Evolutionary conservation across 768 basidiomycete species (phyloP).

Genomic region (Leucogyrophana mollusca): DNA sequence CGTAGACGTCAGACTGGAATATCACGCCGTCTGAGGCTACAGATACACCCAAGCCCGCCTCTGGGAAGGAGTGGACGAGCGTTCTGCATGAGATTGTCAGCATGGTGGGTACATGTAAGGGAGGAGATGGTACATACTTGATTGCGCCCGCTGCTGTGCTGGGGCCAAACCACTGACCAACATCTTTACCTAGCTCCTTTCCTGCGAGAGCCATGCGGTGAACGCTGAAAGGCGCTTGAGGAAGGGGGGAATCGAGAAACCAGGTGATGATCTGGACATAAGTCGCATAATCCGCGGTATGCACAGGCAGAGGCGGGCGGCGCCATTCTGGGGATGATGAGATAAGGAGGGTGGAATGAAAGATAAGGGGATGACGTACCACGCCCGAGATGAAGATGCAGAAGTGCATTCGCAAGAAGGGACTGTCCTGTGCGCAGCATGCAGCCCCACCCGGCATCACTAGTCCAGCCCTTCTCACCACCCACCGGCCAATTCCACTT

Average conservation of each 20-base stretch:
- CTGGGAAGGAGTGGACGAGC: conserved; percentile 76
- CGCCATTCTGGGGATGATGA: conserved; percentile 70
- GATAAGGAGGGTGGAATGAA: conserved; percentile 11
- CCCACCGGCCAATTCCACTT: conserved; percentile 64
- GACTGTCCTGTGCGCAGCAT: conserved; percentile 90
- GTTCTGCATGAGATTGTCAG: conserved; percentile 43
- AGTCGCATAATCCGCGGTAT: conserved; percentile 68
- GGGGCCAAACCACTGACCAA: conserved; percentile 98
- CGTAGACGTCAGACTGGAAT: conserved; percentile 83
- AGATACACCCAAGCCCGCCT: conserved; percentile 77
- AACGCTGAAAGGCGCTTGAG: conserved; percentile 87
- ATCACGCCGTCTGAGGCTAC: conserved; percentile 81
- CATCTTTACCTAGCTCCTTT: conserved; percentile 91
- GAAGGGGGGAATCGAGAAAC: conserved; percentile 90
- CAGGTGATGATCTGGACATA: conserved; percentile 92
- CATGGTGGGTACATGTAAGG: neutral
- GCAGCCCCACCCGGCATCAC: conserved; percentile 89
- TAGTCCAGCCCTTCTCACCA: conserved; percentile 79
- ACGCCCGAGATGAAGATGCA: conserved; percentile 72
- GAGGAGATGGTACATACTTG: conserved; percentile 51
- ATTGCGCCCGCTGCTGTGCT: conserved; percentile 97
- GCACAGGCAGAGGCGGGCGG: conserved; percentile 59
- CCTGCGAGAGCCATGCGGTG: conserved; percentile 96
- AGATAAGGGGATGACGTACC: conserved; percentile 40
- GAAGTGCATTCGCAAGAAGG: conserved; percentile 76